phyloP scores from a whole-genome alignment of 2,329 filamentous ascomycete species.

The Paracamarosporium sp. region DNA sequence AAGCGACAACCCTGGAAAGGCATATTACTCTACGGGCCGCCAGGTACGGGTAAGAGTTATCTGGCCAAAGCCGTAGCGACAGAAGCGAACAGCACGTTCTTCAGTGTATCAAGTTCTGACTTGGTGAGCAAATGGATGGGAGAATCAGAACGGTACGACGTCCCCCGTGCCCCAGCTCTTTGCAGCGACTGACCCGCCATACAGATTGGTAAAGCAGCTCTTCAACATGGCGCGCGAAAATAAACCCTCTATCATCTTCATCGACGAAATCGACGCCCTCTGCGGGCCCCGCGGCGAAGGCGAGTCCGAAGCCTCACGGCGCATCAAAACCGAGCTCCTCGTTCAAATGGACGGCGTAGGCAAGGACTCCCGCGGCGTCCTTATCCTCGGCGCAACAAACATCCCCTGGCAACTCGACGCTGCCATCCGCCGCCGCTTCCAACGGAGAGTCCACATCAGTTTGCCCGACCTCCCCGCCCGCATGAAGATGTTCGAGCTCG shows the following conservation, averaged over 20 bases:
- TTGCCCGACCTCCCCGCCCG: constrained; percentile 86
- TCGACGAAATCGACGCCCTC: constrained; percentile 96
- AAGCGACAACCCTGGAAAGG: constrained; percentile 99
- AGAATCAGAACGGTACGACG: constrained; percentile 88
- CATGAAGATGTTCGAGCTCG: constrained; percentile 94
- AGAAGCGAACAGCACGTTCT: constrained; percentile 98
- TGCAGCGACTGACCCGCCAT: constrained; percentile 12
- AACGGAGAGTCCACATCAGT: constrained; percentile 93
- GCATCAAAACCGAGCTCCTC: constrained; percentile 98
- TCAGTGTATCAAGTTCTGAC: constrained; percentile 97
- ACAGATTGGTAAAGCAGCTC: constrained; percentile 89
- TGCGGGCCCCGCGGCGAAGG: constrained; percentile 93
- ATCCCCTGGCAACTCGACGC: constrained; percentile 98
- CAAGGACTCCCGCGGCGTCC: constrained; percentile 89
- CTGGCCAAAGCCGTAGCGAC: constrained; percentile 97
- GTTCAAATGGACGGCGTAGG: constrained; percentile 99
- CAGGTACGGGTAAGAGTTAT: constrained; percentile 97
- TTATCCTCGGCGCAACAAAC: constrained; percentile 96
- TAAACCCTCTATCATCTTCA: constrained; percentile 97
- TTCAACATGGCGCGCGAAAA: constrained; percentile 99
- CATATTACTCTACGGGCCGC: constrained; percentile 93
- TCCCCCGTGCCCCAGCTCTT: background rate
- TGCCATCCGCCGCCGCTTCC: constrained; percentile 94
- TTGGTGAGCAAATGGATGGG: constrained; percentile 99
- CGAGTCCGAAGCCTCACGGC: constrained; percentile 94